Percentiles rank a stretch among this genome's conserved stretches.
Conservation (phyloP, 352 stramenopile genomes). For the Saprolegnia parasitica region DNA sequence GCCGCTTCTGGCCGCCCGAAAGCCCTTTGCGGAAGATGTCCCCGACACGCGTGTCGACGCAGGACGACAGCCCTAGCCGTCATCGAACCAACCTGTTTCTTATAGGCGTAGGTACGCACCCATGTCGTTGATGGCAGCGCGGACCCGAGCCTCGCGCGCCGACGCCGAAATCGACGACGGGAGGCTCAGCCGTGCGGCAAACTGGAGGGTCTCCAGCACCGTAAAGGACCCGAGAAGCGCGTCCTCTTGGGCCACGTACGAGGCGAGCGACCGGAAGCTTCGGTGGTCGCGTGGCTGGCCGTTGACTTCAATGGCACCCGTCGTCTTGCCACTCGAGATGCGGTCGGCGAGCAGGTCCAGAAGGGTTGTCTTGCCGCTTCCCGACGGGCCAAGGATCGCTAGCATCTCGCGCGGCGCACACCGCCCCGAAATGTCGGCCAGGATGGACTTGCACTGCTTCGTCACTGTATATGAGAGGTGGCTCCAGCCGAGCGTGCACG, state of each 20-base stretch:
- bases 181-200: conserved; percentile 43
- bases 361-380: conserved; percentile 31
- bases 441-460: conserved; percentile 24
- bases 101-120: conserved; percentile 8
- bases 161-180: conserved; percentile 27
- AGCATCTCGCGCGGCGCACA: conserved; percentile 21
- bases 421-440: conserved; percentile 33
- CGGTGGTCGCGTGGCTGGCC: conserved; percentile 35
- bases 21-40: conserved; percentile 85
- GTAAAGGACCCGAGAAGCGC: conserved; percentile 61
- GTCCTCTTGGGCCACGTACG: conserved; percentile 66
- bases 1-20: conserved; percentile 73
- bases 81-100: no score
- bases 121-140: conserved; percentile 54
- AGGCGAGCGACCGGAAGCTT: conserved; percentile 42
- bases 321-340: conserved; percentile 41
- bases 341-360: conserved; percentile 46
- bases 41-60: conserved; percentile 55
- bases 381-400: conserved; percentile 33
- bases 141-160: conserved; percentile 32
- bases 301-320: conserved; percentile 49
- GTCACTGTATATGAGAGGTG: no score
- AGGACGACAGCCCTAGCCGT: conserved; percentile 34
- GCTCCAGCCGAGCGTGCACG: no score
- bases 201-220: conserved; percentile 56